These are phyloP conservation scores for Pilatotrama ljubarskyi DNA, from an alignment of 768 basidiomycete species.

Conservation along the genomic window DNA sequence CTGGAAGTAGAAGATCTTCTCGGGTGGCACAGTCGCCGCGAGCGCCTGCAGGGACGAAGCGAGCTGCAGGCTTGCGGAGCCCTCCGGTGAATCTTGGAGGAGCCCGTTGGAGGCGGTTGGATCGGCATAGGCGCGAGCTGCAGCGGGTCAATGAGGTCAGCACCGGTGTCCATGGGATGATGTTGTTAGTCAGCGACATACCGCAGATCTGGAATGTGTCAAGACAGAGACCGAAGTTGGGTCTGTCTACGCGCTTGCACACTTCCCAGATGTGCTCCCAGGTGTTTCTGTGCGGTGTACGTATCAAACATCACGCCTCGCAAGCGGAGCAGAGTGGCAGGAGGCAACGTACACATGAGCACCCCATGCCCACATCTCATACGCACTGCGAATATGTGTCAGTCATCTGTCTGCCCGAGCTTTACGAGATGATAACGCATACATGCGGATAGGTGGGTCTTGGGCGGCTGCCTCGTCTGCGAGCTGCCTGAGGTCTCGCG, in stretches of 20 bases:
- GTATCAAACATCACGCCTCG: not conserved
- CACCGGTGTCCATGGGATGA: too few species aligned
- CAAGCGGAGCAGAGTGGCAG: not conserved
- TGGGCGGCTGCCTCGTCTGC: conserved; percentile 30
- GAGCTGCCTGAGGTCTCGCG: conserved; percentile 29
- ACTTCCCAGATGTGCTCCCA: conserved; percentile 36
- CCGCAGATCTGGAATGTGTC: conserved; percentile 36
- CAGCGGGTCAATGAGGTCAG: not conserved
- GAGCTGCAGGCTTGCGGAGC: conserved; percentile 20
- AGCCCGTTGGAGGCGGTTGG: conserved; percentile 22
- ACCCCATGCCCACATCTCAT: conserved; percentile 38
- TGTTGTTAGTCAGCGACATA: conserved; percentile 6
- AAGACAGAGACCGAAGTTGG: conserved; percentile 35
- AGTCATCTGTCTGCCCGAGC: not conserved
- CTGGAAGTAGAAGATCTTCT: conserved; percentile 36
- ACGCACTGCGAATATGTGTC: conserved; percentile 26
- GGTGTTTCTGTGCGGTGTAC: conserved; percentile 24
- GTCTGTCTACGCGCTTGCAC: conserved; percentile 30
- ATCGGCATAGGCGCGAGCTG: conserved; percentile 31
- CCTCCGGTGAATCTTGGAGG: conserved; percentile 10
- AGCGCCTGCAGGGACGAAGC: conserved; percentile 25
- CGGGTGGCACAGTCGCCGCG: conserved; percentile 19
- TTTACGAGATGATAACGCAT: not conserved
- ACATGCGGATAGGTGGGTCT: conserved; percentile 32
- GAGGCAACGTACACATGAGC: conserved; percentile 28